Evolutionary conservation across 768 basidiomycete species (phyloP).

Genomic region (Ramaria sp.): DNA sequence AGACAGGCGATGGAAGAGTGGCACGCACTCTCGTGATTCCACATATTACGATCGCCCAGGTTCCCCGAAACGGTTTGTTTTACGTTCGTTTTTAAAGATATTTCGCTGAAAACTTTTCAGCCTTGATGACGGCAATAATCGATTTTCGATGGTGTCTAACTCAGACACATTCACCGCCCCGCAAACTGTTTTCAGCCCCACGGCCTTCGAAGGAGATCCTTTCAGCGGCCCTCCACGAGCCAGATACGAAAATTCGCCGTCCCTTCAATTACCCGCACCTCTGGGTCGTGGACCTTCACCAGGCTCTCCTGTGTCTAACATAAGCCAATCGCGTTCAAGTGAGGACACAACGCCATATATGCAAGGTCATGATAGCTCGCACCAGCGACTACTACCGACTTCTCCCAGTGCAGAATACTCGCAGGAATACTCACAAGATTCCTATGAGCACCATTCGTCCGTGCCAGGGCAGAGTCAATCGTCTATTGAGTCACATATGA

Average conservation of each 20-base stretch:
- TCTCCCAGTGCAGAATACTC: conserved; percentile 24
- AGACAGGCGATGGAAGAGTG: conserved; percentile 87
- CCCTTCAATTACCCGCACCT: conserved; percentile 68
- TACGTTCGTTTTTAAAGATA: conserved; percentile 1
- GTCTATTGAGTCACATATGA: conserved; percentile 29
- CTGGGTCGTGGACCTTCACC: conserved; percentile 33
- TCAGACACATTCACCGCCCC: conserved; percentile 57
- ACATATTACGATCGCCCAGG: conserved; percentile 41
- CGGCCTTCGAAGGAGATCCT: conserved; percentile 38
- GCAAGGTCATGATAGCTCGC: conserved; percentile 27
- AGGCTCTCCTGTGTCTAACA: conserved; percentile 30
- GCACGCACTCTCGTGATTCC: conserved; percentile 65
- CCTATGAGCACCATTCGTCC: conserved; percentile 12
- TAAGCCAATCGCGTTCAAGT: conserved; percentile 33
- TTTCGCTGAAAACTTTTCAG: conserved; percentile 16
- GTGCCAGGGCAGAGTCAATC: conserved; percentile 15
- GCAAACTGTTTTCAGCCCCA: conserved; percentile 42
- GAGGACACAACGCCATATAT: conserved; percentile 25
- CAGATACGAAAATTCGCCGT: conserved; percentile 58
- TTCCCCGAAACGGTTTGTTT: conserved; percentile 48
- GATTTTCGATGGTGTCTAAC: conserved; percentile 72
- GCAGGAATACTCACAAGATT: conserved; percentile 15
- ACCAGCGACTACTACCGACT: conserved; percentile 31
- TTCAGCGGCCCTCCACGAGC: conserved; percentile 30
- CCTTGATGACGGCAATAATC: conserved; percentile 30